Percentiles rank a stretch among this genome's conserved stretches.
Conservation (phyloP, 2,329 filamentous ascomycete genomes). For the Fonsecaea erecta region DNA sequence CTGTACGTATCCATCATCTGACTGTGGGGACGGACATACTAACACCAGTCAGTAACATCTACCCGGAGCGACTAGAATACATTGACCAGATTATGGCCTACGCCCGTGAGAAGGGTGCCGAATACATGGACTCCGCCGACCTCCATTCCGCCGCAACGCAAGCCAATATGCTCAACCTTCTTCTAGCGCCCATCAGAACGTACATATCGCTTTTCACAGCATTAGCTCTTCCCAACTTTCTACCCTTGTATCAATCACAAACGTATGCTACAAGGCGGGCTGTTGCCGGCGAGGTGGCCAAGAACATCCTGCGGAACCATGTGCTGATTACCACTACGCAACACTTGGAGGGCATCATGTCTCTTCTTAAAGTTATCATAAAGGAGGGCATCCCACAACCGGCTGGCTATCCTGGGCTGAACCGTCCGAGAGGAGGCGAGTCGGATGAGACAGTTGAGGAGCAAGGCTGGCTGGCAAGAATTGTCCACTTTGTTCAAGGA, state of each 20-base stretch:
- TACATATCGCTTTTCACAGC: slow-evolving; percentile 98
- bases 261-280: slow-evolving; percentile 90
- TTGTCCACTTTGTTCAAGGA: slow-evolving; percentile 84
- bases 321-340: slow-evolving; percentile 77
- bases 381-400: slow-evolving; percentile 86
- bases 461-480: slow-evolving; percentile 92
- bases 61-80: slow-evolving; percentile 79
- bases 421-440: slow-evolving; percentile 75
- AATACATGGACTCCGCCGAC: slow-evolving; percentile 93
- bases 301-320: slow-evolving; percentile 79
- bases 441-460: slow-evolving; percentile 98
- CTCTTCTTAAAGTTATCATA: slow-evolving; percentile 87
- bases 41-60: slow-evolving; percentile 70
- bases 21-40: slow-evolving; percentile 34
- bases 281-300: slow-evolving; percentile 85
- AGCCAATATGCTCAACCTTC: slow-evolving; percentile 82
- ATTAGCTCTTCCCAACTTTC: slow-evolving; percentile 85
- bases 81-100: slow-evolving; percentile 93
- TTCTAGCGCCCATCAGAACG: slow-evolving; percentile 86
- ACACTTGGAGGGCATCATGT: slow-evolving; percentile 85
- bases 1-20: slow-evolving; percentile 57
- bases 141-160: slow-evolving; percentile 86
- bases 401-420: slow-evolving; percentile 79
- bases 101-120: slow-evolving; percentile 80
- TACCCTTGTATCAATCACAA: slow-evolving; percentile 86